Conservation (phyloP, 768 basidiomycete genomes). For the Cystobasidium tubakii region DNA sequence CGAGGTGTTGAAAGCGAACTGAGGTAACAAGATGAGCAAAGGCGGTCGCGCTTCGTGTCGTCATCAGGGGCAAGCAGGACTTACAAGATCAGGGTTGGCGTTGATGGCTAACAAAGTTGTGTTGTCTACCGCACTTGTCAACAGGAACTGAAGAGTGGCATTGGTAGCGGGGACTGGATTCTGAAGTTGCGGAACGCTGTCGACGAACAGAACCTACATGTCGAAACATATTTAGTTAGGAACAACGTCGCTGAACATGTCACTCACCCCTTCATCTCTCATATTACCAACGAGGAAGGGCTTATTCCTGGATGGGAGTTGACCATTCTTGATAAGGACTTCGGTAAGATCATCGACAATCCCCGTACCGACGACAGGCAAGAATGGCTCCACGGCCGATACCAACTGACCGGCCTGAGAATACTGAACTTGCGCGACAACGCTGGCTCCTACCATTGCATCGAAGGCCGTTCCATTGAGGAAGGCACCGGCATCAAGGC, state of each 20-base stretch:
- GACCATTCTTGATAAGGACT: constrained; percentile 13
- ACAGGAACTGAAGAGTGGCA: neutral
- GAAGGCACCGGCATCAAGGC: constrained; percentile 10
- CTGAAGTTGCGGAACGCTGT: neutral
- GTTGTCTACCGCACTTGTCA: constrained; percentile 18
- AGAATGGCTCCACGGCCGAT: constrained; percentile 27
- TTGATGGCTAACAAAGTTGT: neutral
- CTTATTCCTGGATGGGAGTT: constrained; percentile 18
- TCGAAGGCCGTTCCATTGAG: neutral
- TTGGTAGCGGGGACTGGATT: constrained; percentile 25
- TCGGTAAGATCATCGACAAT: constrained; percentile 34
- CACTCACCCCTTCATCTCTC: constrained; percentile 31
- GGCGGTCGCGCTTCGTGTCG: neutral
- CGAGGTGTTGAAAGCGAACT: constrained; percentile 31
- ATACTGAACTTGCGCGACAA: neutral
- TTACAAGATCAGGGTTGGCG: constrained; percentile 26
- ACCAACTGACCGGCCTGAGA: constrained; percentile 1
- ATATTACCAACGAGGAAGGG: constrained; percentile 33
- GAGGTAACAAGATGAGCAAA: too few species aligned
- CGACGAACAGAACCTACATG: constrained; percentile 31
- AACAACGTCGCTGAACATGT: neutral
- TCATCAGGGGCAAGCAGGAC: neutral
- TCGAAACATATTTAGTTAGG: neutral
- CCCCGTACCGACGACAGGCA: constrained; percentile 36
- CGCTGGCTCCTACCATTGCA: constrained; percentile 11